phyloP scores from a whole-genome alignment of 1,284 basidiomycete species.

The Ganoderma resinaceum region DNA sequence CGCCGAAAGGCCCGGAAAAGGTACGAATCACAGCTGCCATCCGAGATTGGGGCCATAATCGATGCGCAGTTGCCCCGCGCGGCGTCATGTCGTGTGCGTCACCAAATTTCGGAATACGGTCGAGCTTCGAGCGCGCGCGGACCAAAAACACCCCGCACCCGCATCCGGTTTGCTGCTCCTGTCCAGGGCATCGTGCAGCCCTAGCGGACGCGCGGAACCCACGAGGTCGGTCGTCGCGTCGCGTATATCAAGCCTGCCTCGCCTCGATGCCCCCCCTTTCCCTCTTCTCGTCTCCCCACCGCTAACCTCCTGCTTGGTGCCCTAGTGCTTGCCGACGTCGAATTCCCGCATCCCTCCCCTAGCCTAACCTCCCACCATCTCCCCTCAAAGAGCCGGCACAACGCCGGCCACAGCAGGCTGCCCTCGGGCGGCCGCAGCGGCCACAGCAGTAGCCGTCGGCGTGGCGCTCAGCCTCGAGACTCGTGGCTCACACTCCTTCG shows the following conservation, averaged over 20 bases:
- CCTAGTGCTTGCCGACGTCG: not conserved
- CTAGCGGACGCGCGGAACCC: constrained; percentile 19
- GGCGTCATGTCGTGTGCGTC: constrained; percentile 8
- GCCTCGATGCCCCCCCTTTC: not conserved
- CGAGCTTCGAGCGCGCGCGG: constrained; percentile 13
- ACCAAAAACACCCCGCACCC: not conserved
- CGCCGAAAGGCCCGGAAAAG: not conserved
- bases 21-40: not conserved
- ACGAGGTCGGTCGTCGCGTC: constrained; percentile 27
- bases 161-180: constrained; percentile 18
- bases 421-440: not conserved
- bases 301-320: not conserved
- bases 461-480: not conserved
- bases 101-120: constrained; percentile 7
- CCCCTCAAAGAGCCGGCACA: constrained; percentile 13
- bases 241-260: constrained; percentile 22
- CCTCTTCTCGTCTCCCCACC: not conserved
- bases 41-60: constrained; percentile 19
- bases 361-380: not conserved
- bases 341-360: not conserved
- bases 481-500: constrained; percentile 1
- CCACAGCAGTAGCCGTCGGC: not conserved
- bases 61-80: constrained; percentile 12
- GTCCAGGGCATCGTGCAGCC: constrained; percentile 11
- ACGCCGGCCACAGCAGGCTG: constrained; percentile 2